Conservation (phyloP, 768 basidiomycete genomes). For the Trametopsis cervina region DNA sequence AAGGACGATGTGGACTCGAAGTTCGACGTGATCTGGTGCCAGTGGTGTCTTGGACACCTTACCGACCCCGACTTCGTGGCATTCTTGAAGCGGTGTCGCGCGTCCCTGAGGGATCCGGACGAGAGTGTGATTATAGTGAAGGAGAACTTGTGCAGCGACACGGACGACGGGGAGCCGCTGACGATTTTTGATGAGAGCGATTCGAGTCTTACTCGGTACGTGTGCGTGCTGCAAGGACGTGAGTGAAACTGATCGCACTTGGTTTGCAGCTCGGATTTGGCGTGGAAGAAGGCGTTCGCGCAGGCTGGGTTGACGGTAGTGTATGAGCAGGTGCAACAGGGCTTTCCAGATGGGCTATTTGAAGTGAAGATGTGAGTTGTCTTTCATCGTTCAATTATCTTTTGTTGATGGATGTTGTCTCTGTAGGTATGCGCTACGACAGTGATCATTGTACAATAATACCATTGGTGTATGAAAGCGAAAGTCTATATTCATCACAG, state of each 20-base stretch:
- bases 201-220: slow-evolving; percentile 82
- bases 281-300: slow-evolving; percentile 73
- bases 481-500: background rate
- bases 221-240: background rate
- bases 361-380: slow-evolving; percentile 78
- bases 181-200: slow-evolving; percentile 78
- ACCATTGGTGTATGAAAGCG: background rate
- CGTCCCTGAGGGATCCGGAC: slow-evolving; percentile 45
- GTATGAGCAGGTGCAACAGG: slow-evolving; percentile 71
- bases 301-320: slow-evolving; percentile 68
- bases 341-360: slow-evolving; percentile 77
- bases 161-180: slow-evolving; percentile 38
- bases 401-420: background rate
- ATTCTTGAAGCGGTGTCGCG: slow-evolving; percentile 62
- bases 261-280: slow-evolving; percentile 62
- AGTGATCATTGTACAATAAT: too few relatives aligned
- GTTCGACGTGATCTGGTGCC: slow-evolving; percentile 93
- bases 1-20: slow-evolving; percentile 38
- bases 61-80: slow-evolving; percentile 66
- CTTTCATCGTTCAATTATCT: background rate
- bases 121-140: slow-evolving; percentile 78
- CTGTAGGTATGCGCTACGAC: background rate
- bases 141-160: slow-evolving; percentile 78
- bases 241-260: slow-evolving; percentile 4
- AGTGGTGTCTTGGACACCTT: slow-evolving; percentile 94